These are phyloP conservation scores for Schoenoplectus tabernaemontani DNA, from an alignment of 202 grass and related monocot genomes.

Conservation along the genomic window DNA sequence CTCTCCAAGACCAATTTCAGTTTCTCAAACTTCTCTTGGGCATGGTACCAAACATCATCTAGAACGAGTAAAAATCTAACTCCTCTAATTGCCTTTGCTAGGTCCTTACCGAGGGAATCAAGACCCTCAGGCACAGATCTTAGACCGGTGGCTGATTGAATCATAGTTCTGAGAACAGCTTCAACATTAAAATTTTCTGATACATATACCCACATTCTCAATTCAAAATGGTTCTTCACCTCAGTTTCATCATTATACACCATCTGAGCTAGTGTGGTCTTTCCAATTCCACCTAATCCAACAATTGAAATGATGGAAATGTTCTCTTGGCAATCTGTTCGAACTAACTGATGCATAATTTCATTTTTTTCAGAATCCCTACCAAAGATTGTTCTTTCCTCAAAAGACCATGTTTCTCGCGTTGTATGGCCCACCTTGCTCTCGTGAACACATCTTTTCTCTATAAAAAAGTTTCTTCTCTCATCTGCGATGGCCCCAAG, in stretches of 20 bases:
- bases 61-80: constrained; percentile 29
- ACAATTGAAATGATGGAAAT: constrained; percentile 38
- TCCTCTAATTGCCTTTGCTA: constrained; percentile 3
- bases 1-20: constrained; percentile 19
- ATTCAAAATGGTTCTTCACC: neutral
- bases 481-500: too few relatives aligned
- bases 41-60: constrained; percentile 10
- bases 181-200: neutral
- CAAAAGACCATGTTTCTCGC: neutral
- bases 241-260: too few relatives aligned
- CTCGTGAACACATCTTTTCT: too few relatives aligned
- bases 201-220: too few relatives aligned
- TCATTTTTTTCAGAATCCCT: constrained; percentile 20
- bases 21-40: constrained; percentile 24
- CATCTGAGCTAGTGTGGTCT: neutral
- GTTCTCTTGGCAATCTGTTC: constrained; percentile 4
- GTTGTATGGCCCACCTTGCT: too few relatives aligned
- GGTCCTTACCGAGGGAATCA: constrained; percentile 32
- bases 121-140: too few relatives aligned
- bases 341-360: constrained; percentile 20
- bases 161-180: constrained; percentile 33
- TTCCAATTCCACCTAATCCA: constrained; percentile 6
- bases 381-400: constrained; percentile 19
- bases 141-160: too few relatives aligned
- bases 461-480: too few relatives aligned